phyloP scores from a whole-genome alignment of 371 early-diverging fungal species.

The Mucor lusitanicus region DNA sequence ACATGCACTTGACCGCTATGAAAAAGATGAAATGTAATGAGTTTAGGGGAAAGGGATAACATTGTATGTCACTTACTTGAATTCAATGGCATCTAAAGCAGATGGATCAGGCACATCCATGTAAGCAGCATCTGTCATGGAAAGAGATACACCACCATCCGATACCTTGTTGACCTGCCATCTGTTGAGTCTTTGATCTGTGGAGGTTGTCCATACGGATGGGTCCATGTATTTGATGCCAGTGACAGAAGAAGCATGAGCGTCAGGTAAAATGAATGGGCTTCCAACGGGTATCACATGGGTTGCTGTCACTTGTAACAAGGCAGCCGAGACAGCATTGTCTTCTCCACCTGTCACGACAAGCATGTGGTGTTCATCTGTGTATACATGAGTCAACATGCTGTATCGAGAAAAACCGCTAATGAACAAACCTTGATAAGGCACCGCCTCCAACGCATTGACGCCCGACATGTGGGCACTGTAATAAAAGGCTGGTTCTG shows the following conservation, averaged over 20 bases:
- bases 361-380: constrained; percentile 24
- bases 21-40: background rate
- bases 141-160: constrained; percentile 22
- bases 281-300: constrained; percentile 11
- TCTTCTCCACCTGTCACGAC: constrained; percentile 64
- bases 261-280: constrained; percentile 39
- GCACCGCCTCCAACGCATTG: constrained; percentile 45
- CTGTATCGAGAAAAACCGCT: no score
- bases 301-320: constrained; percentile 11
- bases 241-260: constrained; percentile 62
- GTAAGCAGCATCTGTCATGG: constrained; percentile 39
- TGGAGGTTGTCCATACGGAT: constrained; percentile 48
- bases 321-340: constrained; percentile 51
- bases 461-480: constrained; percentile 59
- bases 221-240: constrained; percentile 47
- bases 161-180: constrained; percentile 40
- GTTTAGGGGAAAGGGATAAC: no score
- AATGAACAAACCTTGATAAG: constrained; percentile 26
- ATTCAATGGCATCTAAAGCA: constrained; percentile 46
- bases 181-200: constrained; percentile 59
- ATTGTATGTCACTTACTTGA: constrained; percentile 30
- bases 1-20: constrained; percentile 30
- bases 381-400: no score
- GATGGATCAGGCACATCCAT: constrained; percentile 68
- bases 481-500: constrained; percentile 33